A percentile compares a stretch with the other conserved stretches of the same genome.
These are phyloP conservation scores for Pythium aristosporum DNA, from an alignment of 352 stramenopile genomes.

Conservation along the genomic window DNA sequence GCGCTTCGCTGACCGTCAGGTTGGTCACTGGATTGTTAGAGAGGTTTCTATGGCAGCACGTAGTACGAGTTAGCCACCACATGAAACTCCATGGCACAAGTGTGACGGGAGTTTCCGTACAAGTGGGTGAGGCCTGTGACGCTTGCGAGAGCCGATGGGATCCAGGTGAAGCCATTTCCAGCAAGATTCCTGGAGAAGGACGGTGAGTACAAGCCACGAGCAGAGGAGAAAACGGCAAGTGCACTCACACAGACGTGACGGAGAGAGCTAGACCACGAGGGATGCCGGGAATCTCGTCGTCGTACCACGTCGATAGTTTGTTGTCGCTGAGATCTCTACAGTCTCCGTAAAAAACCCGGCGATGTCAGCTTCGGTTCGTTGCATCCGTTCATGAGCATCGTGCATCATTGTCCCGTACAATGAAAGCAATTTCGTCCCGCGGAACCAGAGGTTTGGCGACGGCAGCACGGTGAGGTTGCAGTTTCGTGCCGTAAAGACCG, in stretches of 20 bases:
- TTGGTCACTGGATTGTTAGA: conserved; percentile 8
- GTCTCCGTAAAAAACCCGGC: neutral
- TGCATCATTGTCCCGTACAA: too few relatives aligned
- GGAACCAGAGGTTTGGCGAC: neutral
- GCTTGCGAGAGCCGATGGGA: neutral
- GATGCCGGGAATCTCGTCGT: neutral
- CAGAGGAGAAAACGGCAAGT: neutral
- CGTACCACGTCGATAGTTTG: conserved; percentile 1
- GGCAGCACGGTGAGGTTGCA: neutral
- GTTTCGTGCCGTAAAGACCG: neutral
- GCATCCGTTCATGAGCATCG: too few relatives aligned
- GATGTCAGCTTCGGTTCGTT: neutral
- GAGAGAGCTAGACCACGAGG: neutral
- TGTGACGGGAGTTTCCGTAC: neutral
- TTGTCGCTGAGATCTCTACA: conserved; percentile 6
- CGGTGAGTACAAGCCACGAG: too few relatives aligned
- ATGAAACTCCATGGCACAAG: too few relatives aligned
- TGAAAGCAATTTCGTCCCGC: neutral
- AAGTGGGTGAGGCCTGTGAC: neutral
- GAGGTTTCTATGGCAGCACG: neutral
- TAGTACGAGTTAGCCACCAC: neutral
- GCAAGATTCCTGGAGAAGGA: conserved; percentile 15
- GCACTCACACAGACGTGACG: too few relatives aligned
- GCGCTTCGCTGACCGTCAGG: neutral
- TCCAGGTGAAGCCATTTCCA: conserved; percentile 4